Evolutionary conservation across 2,329 filamentous ascomycete species (phyloP), one percentile per base, ranked within the genome.

Genomic region (Orbilia javanica): DNA sequence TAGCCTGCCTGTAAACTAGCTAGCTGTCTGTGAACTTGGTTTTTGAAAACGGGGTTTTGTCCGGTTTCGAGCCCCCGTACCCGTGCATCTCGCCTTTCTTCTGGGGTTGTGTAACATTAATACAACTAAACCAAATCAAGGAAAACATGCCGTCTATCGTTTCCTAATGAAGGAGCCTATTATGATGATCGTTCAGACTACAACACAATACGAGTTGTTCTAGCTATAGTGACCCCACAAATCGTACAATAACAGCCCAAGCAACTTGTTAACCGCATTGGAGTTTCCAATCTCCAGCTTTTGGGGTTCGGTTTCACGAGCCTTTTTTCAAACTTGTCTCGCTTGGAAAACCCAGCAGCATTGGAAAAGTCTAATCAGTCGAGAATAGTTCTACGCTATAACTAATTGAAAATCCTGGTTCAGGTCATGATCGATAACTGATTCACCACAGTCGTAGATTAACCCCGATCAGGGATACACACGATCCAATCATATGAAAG

Each of bases 101-200:
- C 18, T 44, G 52, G 13, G n/a, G 29, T 27, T 42, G 55, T 60
- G 55, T 60, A 60, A 60, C 55, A 22, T 60, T 27, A 36, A 13
- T 13, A 3, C 20, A 20, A 53, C 25, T 22, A n/a, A 42, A 15
- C 53, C 67, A 18, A 55, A 55, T 48, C 22, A 63, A 62, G 70
- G n/a, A n/a, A 44, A 10, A 68, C 57, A 25, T 46, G 18, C n/a
- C 60, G 46, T 60, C 29, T 68, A 22, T 31, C 52, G 3, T 57
- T 75, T n/a, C 71, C 71, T 5, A 42, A 60, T 60, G 34, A 25
- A 27, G 55, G 6, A 20, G 20, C 27, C 6, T 18, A 29, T 27
- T 3, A 15, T n/a, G n/a, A n/a, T n/a, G n/a, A n/a, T n/a, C n/a
- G n/a, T n/a, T n/a, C 25, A 20, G 20, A 15, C n/a, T 20, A 60